A percentile compares a stretch with the other conserved stretches of the same genome.
Conservation (phyloP, 2,329 filamentous ascomycete species). For the Xylaria digitata region DNA sequence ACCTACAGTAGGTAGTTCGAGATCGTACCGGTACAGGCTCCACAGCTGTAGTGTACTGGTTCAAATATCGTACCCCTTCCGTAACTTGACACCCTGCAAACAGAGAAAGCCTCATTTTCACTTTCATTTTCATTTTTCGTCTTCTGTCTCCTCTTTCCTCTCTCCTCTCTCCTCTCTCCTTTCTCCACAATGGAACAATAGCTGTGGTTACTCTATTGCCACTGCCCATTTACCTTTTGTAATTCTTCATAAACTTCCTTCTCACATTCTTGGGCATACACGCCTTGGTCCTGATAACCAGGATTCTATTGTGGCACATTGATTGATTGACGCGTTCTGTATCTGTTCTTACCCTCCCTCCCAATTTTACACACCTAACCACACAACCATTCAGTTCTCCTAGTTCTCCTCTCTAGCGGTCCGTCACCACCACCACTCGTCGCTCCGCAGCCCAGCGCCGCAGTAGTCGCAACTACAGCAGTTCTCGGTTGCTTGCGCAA, state of each 20-base stretch:
- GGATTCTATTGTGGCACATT: neutral
- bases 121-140: conserved; percentile 3
- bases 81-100: conserved; percentile 23
- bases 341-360: neutral
- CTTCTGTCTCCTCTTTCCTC: conserved; percentile 8
- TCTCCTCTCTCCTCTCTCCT: too few species aligned
- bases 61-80: too few species aligned
- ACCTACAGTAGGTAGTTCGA: too few species aligned
- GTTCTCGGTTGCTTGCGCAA: neutral
- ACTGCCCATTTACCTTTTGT: neutral
- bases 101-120: conserved; percentile 22
- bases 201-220: neutral
- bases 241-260: conserved; percentile 9
- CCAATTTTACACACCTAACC: neutral
- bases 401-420: too few species aligned
- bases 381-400: too few species aligned
- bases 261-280: neutral
- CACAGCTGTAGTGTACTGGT: too few species aligned
- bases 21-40: too few species aligned
- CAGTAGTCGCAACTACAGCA: neutral
- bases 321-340: conserved; percentile 10
- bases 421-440: neutral
- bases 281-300: neutral
- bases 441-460: neutral
- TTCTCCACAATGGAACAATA: conserved; percentile 28